Conservation (phyloP, 2,329 filamentous ascomycete species). For the Rhytidhysteron rufulum region DNA sequence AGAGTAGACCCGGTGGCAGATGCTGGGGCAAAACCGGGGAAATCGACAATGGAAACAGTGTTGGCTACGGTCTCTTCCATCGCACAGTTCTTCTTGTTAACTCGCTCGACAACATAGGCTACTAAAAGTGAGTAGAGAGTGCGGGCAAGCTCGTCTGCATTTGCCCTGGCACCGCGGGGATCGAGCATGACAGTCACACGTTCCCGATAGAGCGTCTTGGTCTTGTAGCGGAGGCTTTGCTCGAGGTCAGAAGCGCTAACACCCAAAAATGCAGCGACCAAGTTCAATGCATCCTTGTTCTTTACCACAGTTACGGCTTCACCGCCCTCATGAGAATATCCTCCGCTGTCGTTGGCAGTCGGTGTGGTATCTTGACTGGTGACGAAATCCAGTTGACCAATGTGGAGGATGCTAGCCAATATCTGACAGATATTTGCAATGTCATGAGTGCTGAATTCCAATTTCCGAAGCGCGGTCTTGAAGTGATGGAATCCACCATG, state of each 20-base stretch:
- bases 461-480: conserved; percentile 88
- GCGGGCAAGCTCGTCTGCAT: conserved; percentile 89
- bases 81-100: conserved; percentile 87
- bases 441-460: conserved; percentile 89
- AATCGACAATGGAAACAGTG: conserved; percentile 92
- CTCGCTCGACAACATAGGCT: conserved; percentile 86
- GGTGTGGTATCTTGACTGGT: conserved; percentile 75
- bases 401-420: conserved; percentile 89
- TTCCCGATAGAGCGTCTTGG: conserved; percentile 92
- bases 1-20: conserved; percentile 78
- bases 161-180: conserved; percentile 79
- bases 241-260: conserved; percentile 79
- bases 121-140: conserved; percentile 93
- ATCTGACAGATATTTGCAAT: conserved; percentile 97
- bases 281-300: conserved; percentile 84
- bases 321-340: conserved; percentile 91
- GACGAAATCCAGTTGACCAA: conserved; percentile 93
- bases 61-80: conserved; percentile 85
- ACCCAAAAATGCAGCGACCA: conserved; percentile 91
- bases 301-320: conserved; percentile 82
- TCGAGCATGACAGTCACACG: conserved; percentile 99
- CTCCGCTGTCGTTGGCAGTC: conserved; percentile 85
- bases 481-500: conserved; percentile 94
- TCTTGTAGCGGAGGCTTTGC: conserved; percentile 88
- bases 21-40: conserved; percentile 88